These are phyloP conservation scores for Lepidopterella palustris DNA, from an alignment of 495 filamentous ascomycete species.

Conservation along the genomic window DNA sequence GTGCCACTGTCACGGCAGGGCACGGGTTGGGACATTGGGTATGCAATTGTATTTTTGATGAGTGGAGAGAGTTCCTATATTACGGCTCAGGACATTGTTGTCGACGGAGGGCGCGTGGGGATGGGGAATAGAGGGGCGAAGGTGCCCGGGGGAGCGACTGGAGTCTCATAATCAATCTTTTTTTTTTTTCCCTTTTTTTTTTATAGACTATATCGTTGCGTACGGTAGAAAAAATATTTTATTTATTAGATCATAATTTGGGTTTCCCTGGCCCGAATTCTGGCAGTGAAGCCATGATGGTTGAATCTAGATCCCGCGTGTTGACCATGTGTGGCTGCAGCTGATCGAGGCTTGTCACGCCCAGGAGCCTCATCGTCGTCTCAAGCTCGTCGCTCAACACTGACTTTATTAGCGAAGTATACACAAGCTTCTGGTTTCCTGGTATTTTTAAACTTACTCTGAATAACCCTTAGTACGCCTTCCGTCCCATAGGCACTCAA, in stretches of 20 bases:
- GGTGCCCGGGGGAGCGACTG: not conserved
- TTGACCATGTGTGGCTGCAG: conserved; percentile 19
- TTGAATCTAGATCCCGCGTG: not conserved
- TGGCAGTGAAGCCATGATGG: not conserved
- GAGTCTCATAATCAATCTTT: not conserved
- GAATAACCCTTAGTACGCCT: conserved; percentile 15
- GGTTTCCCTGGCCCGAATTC: not conserved
- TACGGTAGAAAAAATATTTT: too few relatives aligned
- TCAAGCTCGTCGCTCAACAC: conserved; percentile 18
- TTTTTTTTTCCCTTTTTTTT: too few relatives aligned
- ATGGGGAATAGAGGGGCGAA: not conserved
- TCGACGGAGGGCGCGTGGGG: not conserved
- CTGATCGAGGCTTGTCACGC: conserved; percentile 18
- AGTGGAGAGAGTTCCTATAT: not conserved
- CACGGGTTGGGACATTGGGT: conserved; percentile 2
- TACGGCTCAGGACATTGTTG: not conserved
- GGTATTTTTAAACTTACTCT: conserved; percentile 16
- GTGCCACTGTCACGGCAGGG: conserved; percentile 1
- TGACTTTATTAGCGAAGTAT: not conserved
- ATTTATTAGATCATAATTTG: too few relatives aligned
- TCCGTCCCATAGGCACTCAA: conserved; percentile 19
- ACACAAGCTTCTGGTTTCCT: not conserved
- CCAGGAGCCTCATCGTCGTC: conserved; percentile 20
- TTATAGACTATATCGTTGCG: too few relatives aligned
- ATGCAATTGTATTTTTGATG: not conserved